Conservation (phyloP, 1,139 yeast species). For the Scheffersomyces quercinus region DNA sequence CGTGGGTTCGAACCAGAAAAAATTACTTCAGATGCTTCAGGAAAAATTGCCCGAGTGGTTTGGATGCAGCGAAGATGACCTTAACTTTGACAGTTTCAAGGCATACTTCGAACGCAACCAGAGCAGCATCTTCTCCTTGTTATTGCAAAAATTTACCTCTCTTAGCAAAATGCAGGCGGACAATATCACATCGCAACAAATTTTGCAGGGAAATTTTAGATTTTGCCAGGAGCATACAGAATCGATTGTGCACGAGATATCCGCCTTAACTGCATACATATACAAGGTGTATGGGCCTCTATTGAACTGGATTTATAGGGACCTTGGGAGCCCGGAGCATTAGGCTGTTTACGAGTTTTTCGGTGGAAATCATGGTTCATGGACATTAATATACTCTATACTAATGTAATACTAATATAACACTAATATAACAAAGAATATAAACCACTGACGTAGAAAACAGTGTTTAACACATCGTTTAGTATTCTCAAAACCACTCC, state of each 20-base stretch:
- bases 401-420: no score
- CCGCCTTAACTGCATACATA: slow-evolving; percentile 10
- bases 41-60: no score
- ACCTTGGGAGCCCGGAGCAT: slow-evolving; percentile 20
- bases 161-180: not conserved
- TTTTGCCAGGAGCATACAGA: slow-evolving; percentile 8
- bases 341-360: slow-evolving; percentile 1
- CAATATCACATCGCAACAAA: not conserved
- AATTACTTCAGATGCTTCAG: no score
- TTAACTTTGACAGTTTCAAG: no score
- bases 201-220: slow-evolving; percentile 13
- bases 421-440: no score
- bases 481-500: no score
- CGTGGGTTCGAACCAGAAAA: no score
- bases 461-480: no score
- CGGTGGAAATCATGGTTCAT: not conserved
- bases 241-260: slow-evolving; percentile 8
- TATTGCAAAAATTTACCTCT: not conserved
- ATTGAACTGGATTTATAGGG: slow-evolving; percentile 33
- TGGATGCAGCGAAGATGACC: no score
- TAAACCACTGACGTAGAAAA: no score
- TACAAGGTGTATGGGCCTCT: slow-evolving; percentile 29
- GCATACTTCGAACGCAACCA: slow-evolving; percentile 1
- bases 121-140: not conserved
- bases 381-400: no score